Base-by-base conservation (phyloP, 768 basidiomycete species). In the Boletus patriciae region DNA sequence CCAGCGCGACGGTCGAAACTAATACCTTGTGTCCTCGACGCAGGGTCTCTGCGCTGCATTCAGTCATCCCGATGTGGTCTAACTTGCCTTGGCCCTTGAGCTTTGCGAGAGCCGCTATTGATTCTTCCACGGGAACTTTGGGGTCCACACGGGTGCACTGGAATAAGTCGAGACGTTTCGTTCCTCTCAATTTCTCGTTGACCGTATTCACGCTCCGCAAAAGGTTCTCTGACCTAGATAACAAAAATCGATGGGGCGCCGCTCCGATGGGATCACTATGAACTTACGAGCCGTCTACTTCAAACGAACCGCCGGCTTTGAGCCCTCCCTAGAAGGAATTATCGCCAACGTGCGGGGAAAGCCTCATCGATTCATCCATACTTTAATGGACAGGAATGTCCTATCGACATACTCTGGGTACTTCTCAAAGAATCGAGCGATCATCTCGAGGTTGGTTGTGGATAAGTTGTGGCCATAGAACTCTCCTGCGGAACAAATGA, bases 111-210 rank as follows among this genome's bases (percentile, higher is more conserved):
- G 69, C 72, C 36, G 70, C 62, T 54, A 80, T 76, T 8, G 66
- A 61, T 4, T 80, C 75, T 66, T 87, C 84, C 54, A 86, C 62
- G 0, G 77, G 61, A 5, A 74, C 59, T 6, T 70, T 73, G 15
- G 62, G 64, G 33, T 83, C 81, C 16, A 80, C 69, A 6, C 82
- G 75, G 3, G 81, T 78, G 25, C 73, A 73, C 66, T 87, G 70
- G 68, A 79, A 90, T 2, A 88, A 66, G 65, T 88, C 86, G 57
- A 87, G 66, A 38, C 74, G 78, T 67, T 83, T 84, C 59, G 73
- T 78, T 25, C 78, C 77, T 8, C 81, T 78, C n/a, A 86, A 72
- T 19, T 73, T 73, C 6, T 68, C 70, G 57, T 78, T 74, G 62
- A 80, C 71, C 23, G 69, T 66, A 19, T 75, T 67, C 15, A 84